phyloP scores from a whole-genome alignment of 352 stramenopile genomes.

The Pythium angustatum region DNA sequence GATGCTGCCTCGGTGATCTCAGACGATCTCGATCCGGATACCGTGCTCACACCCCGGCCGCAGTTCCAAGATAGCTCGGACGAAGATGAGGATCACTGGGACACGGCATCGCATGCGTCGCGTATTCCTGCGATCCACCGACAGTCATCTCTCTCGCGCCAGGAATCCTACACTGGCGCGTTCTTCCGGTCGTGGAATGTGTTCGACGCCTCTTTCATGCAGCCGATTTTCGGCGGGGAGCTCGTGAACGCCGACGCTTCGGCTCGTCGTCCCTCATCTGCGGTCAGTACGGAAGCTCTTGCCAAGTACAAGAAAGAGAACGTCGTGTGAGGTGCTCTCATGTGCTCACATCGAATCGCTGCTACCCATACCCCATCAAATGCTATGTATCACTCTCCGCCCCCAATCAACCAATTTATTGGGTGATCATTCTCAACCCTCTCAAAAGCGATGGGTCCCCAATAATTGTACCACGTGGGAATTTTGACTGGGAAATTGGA shows the following conservation, averaged over 20 bases:
- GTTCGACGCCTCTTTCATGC: constrained; percentile 80
- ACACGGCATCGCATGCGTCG: background rate
- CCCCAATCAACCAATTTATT: constrained; percentile 18
- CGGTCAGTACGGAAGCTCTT: constrained; percentile 34
- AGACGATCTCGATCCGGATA: constrained; percentile 36
- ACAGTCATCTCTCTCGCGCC: constrained; percentile 31
- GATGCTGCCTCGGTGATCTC: constrained; percentile 8
- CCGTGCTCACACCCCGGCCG: constrained; percentile 61
- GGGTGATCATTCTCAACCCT: constrained; percentile 4
- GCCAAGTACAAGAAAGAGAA: constrained; percentile 45
- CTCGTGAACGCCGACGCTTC: constrained; percentile 21
- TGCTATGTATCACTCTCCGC: no score
- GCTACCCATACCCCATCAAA: no score
- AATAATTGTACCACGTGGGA: constrained; percentile 19
- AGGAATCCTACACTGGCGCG: constrained; percentile 51
- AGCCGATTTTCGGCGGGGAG: constrained; percentile 75
- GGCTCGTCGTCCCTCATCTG: constrained; percentile 12
- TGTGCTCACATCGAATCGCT: background rate
- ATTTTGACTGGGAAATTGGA: constrained; percentile 31
- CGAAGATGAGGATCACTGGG: constrained; percentile 44
- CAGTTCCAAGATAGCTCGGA: constrained; percentile 68
- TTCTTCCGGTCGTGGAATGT: constrained; percentile 82
- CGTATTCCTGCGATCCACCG: constrained; percentile 36
- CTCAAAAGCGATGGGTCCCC: constrained; percentile 21
- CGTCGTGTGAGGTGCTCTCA: constrained; percentile 33